Evolutionary conservation across 306 rosid genomes (phyloP).

Genomic region (Spatholobus suberectus): DNA sequence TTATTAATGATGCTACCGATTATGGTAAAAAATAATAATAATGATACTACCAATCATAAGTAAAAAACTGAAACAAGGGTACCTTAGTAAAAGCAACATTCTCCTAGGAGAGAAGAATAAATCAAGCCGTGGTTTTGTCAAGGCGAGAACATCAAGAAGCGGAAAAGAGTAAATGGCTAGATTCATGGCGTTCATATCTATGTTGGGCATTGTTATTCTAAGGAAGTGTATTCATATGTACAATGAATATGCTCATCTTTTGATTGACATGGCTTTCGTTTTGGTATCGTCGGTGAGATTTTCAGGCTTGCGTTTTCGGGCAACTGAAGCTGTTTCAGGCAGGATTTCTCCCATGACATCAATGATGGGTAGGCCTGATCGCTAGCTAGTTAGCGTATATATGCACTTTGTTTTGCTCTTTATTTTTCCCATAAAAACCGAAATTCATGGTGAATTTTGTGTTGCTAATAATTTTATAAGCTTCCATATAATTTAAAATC

Average conservation of each 20-base stretch:
- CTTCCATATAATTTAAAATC: background rate
- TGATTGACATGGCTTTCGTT: constrained; percentile 50
- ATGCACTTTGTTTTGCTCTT: background rate
- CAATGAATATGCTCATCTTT: constrained; percentile 44
- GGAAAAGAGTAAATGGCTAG: constrained; percentile 44
- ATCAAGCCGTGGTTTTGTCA: background rate
- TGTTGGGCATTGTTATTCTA: constrained; percentile 53
- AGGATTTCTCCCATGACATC: constrained; percentile 58
- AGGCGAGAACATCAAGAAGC: constrained; percentile 11
- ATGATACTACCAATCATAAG: no score
- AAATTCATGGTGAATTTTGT: constrained; percentile 11
- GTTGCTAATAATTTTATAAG: background rate
- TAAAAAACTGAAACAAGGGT: background rate
- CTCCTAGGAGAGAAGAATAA: background rate
- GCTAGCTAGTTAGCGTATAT: constrained; percentile 32
- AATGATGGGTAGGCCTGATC: constrained; percentile 62
- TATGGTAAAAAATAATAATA: no score
- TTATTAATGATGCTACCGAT: no score
- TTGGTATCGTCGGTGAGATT: constrained; percentile 50
- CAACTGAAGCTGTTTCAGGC: constrained; percentile 38
- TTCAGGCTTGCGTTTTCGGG: constrained; percentile 52
- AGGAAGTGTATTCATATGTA: constrained; percentile 60
- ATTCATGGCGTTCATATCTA: constrained; percentile 47
- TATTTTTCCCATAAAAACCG: background rate
- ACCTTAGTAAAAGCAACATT: constrained; percentile 40